Percentiles rank a stretch among this genome's conserved stretches.
These are phyloP conservation scores for Malania oleifera DNA, from an alignment of 164 flowering plant species.

Conservation along the genomic window DNA sequence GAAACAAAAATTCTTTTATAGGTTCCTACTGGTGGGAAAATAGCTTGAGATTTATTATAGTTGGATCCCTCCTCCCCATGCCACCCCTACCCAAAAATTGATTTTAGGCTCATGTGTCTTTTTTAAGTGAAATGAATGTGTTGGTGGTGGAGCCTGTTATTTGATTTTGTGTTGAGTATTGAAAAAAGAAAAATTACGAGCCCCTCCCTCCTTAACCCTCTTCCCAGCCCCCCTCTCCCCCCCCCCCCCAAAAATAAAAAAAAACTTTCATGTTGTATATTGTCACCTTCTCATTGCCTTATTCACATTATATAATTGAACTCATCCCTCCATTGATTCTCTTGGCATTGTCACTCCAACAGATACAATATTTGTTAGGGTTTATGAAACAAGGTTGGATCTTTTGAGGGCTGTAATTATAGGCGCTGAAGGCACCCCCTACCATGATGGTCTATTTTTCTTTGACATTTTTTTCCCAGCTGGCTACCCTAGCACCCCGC, in stretches of 20 bases:
- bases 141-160: not conserved
- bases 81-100: too few species aligned
- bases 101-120: too few species aligned
- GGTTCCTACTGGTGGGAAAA: too few species aligned
- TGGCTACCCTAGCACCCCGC: constrained; percentile 60
- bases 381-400: constrained; percentile 76
- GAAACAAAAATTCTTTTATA: too few species aligned
- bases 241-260: not conserved
- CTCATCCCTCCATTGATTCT: not conserved
- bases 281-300: too few species aligned
- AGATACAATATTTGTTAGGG: constrained; percentile 74
- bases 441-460: constrained; percentile 86
- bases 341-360: constrained; percentile 7
- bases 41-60: too few species aligned
- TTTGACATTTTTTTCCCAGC: constrained; percentile 67
- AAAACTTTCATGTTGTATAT: too few species aligned
- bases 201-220: not conserved
- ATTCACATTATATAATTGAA: too few species aligned
- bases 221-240: not conserved
- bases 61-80: too few species aligned
- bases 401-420: constrained; percentile 81
- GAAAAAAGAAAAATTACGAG: too few species aligned
- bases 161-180: not conserved
- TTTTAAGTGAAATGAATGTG: too few species aligned
- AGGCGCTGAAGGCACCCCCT: constrained; percentile 89